A percentile compares a stretch with the other conserved stretches of the same genome.
Evolutionary conservation across 73 alveolate species (phyloP).

Genomic region (Paraurostyla sp.): DNA sequence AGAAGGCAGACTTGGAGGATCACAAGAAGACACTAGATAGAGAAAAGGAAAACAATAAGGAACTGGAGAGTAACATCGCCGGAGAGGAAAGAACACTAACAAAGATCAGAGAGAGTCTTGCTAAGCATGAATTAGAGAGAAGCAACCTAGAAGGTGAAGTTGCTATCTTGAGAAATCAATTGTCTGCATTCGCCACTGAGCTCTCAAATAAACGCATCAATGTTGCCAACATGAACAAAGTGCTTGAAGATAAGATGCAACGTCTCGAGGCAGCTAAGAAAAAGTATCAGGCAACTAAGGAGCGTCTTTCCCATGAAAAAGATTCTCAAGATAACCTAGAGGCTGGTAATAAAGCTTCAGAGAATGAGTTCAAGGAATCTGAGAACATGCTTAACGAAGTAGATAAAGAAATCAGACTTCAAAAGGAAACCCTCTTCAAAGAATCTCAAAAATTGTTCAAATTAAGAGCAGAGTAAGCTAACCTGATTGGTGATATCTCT

Average conservation of each 20-base stretch:
- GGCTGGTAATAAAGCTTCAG: slow-evolving; percentile 76
- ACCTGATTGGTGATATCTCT: slow-evolving; percentile 96
- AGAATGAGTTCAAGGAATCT: slow-evolving; percentile 85
- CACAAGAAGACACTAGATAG: slow-evolving; percentile 83
- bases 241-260: slow-evolving; percentile 79
- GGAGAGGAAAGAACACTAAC: slow-evolving; percentile 73
- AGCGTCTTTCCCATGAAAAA: slow-evolving; percentile 86
- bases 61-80: slow-evolving; percentile 65
- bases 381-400: slow-evolving; percentile 80
- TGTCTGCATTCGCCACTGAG: slow-evolving; percentile 88
- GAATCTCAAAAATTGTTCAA: slow-evolving; percentile 94
- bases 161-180: slow-evolving; percentile 87
- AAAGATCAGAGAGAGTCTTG: slow-evolving; percentile 72
- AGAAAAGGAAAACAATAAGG: slow-evolving; percentile 87
- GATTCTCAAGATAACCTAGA: slow-evolving; percentile 87
- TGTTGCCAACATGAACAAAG: slow-evolving; percentile 71
- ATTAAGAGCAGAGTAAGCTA: slow-evolving; percentile 95
- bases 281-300: slow-evolving; percentile 77
- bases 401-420: slow-evolving; percentile 89
- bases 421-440: slow-evolving; percentile 94
- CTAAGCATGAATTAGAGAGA: slow-evolving; percentile 69
- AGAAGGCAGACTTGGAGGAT: slow-evolving; percentile 89
- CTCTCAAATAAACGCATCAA: slow-evolving; percentile 72
- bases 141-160: slow-evolving; percentile 86
- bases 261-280: slow-evolving; percentile 79